Evolutionary conservation across 768 basidiomycete genomes (phyloP), one percentile per base, ranked within the genome.

Genomic region (Glaciozyma martinii): DNA sequence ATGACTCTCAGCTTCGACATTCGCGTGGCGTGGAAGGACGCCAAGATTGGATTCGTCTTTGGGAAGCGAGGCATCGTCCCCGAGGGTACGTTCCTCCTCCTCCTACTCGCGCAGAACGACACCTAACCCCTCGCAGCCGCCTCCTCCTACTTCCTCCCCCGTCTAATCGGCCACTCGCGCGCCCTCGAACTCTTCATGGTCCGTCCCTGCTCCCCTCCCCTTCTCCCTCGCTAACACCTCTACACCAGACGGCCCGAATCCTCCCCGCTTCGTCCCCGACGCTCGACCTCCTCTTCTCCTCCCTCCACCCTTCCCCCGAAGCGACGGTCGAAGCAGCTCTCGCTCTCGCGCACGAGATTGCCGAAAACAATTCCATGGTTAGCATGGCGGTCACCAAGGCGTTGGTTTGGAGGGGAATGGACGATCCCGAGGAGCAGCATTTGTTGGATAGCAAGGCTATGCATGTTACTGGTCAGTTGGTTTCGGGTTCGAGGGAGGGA

Each of bases 131-230:
- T 13, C 37, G 10, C 53, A 54, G 56, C 56, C 19, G 56, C 25
- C 12, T 46, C 25, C 8, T 50, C 47, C 13, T 60, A 33, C 30
- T 60, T 49, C 25, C 40, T 60, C 18, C 59, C 59, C 3, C 49
- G 49, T 21, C 59, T 60, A 2, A 52, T 60, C 30, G 59, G 59
- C 9, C 59, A 60, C 27, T 60, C 59, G 1, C 25, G 47, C 16
- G 59, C 59, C 19, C 46, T 60, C 23, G 59, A 49, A 29, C 59
- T 60, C 12, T 49, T 60, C 47, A 52, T 60, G 59, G 59, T 60
- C 37, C 30, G 59, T 60, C 42, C 9, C 58, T 27, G 25, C 33
- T 8, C 42, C 18, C 27, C 44, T 16, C 44, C 58, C 23, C 58
- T 5, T 33, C 18, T n/a, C 19, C 16, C 21, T 4, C 58, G 5